phyloP scores from a whole-genome alignment of 805 yeast species.

The Jamesozyma hellenica region DNA sequence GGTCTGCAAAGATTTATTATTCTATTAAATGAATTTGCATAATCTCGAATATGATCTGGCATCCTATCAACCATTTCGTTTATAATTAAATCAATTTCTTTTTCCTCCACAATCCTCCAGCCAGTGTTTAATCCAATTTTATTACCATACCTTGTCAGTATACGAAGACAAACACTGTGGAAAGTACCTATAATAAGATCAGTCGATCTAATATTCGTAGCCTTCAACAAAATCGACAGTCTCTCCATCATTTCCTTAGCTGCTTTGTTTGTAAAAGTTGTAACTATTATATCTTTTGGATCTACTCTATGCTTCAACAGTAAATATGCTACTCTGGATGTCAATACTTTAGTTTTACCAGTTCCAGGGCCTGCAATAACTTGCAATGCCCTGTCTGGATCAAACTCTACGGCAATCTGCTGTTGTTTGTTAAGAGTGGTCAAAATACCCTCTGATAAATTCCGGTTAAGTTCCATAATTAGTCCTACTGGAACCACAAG shows the following conservation, averaged over 20 bases:
- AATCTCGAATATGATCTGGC: slow-evolving; percentile 28
- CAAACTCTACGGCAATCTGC: slow-evolving; percentile 34
- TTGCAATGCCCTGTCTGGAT: slow-evolving; percentile 35
- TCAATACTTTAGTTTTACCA: slow-evolving; percentile 74
- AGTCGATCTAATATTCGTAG: slow-evolving; percentile 27
- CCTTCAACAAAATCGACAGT: slow-evolving; percentile 31
- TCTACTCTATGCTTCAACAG: slow-evolving; percentile 40
- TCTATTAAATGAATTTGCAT: slow-evolving; percentile 21
- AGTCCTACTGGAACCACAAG: no score
- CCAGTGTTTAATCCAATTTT: slow-evolving; percentile 35
- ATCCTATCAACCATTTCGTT: slow-evolving; percentile 30
- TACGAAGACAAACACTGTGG: slow-evolving; percentile 66
- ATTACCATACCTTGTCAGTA: slow-evolving; percentile 47
- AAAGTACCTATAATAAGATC: slow-evolving; percentile 75
- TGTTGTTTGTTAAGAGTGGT: slow-evolving; percentile 35
- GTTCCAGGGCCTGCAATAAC: slow-evolving; percentile 62
- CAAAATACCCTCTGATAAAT: background rate
- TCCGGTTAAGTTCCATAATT: no score
- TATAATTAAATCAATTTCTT: slow-evolving; percentile 37
- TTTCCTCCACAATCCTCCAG: slow-evolving; percentile 52
- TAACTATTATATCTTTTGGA: slow-evolving; percentile 63
- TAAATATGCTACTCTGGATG: slow-evolving; percentile 67
- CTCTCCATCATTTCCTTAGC: slow-evolving; percentile 76
- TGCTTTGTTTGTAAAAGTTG: slow-evolving; percentile 90
- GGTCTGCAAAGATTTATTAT: slow-evolving; percentile 23